Conservation (phyloP, 1,139 yeast species). For the Blastobotrys malaysiensis region DNA sequence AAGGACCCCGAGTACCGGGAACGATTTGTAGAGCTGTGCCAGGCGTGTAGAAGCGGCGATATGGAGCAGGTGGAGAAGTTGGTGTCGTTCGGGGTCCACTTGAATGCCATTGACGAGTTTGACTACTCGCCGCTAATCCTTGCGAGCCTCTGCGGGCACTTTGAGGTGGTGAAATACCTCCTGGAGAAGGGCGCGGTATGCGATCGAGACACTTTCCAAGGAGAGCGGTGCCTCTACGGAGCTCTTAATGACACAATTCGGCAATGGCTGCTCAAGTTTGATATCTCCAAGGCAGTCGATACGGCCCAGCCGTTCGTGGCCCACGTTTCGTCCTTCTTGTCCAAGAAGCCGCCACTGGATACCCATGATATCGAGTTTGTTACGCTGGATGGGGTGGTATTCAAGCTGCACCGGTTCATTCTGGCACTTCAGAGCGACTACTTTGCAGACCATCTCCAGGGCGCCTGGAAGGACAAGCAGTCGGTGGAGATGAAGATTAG, state of each 20-base stretch:
- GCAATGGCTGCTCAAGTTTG: conserved; percentile 52
- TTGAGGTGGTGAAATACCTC: conserved; percentile 51
- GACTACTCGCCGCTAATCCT: conserved; percentile 70
- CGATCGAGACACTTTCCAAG: conserved; percentile 74
- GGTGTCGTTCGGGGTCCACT: conserved; percentile 36
- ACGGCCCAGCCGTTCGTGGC: conserved; percentile 69
- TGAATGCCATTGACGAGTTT: conserved; percentile 64
- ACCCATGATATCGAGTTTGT: conserved; percentile 17
- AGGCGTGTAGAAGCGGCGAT: conserved; percentile 68
- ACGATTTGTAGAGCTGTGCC: conserved; percentile 45
- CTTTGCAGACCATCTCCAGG: conserved; percentile 24
- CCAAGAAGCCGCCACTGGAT: conserved; percentile 27
- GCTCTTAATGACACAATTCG: conserved; percentile 66
- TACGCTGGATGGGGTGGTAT: conserved; percentile 3
- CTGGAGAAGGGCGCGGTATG: conserved; percentile 67
- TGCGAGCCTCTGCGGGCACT: conserved; percentile 73
- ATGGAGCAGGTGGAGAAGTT: conserved; percentile 55
- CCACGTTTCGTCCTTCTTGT: conserved; percentile 51
- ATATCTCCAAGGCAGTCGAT: conserved; percentile 65
- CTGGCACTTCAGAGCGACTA: conserved; percentile 35
- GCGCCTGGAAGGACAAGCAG: conserved; percentile 23
- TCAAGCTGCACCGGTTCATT: conserved; percentile 37
- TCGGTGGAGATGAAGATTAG: conserved; percentile 13
- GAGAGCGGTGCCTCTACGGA: conserved; percentile 74
- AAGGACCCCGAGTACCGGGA: conserved; percentile 11